Evolutionary conservation across 2,329 filamentous ascomycete genomes (phyloP), one percentile per base, ranked within the genome.

Genomic region (Botrytis hyacinthi): DNA sequence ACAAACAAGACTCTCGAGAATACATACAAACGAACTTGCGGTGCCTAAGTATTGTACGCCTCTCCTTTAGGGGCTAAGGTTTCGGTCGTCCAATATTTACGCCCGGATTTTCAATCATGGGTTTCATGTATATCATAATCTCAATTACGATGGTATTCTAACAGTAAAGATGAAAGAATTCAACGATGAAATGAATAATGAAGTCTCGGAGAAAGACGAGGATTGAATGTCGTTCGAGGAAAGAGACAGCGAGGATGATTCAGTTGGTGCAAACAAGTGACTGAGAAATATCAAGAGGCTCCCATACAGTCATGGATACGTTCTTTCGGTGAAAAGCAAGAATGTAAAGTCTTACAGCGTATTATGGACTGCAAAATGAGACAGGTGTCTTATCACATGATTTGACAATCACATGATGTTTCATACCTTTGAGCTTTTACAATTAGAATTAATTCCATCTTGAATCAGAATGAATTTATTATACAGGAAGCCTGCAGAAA

Each of bases 401-500:
- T 29, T 2, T 8, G 26, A 3, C 3, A 8, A 29, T 57, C 51
- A 57, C 51, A 29, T 57, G 51, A 29, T 42, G 12, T 42, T 42
- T 16, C 12, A 42, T 14, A 16, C 16, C 12, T 42, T 16, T 42
- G 3, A 16, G 12, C 14, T 42, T 4, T 16, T 42, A 42, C 12
- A 5, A 1, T 42, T 4, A 42, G 2, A 42, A 42, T 14, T 42
- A 14, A 4, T 42, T 42, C 18, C 42, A 44, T 6, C 16, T 44
- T 7, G 6, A 1, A 44, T 18, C 5, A 7, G 6, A 57, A 29
- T 29, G 6, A 8, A 8, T 29, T 4, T 6, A 0, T 2, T 29
- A 2, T 16, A 8, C 26, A 57, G 29, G 0, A 18, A 9, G 0
- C 0, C 1, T 29, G 6, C 8, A 18, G n/a, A 29, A 18, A 3